These are phyloP conservation scores for Pulicaria dysenterica DNA, from an alignment of 129 eudicot species.

Conservation along the genomic window DNA sequence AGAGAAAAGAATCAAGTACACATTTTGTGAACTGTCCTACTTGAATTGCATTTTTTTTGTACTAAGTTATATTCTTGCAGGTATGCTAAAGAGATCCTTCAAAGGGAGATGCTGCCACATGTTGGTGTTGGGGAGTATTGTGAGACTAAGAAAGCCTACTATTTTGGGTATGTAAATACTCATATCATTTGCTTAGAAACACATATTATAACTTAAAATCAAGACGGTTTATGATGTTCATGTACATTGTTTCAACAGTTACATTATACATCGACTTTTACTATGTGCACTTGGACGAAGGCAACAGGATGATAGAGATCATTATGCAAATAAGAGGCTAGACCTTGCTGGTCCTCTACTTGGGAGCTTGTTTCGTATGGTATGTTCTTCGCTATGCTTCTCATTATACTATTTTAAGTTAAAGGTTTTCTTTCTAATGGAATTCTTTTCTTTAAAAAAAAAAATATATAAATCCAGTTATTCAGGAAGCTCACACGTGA, in stretches of 20 bases:
- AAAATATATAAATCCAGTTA: slow-evolving; percentile 41
- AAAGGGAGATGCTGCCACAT: slow-evolving; percentile 74
- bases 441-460: background rate
- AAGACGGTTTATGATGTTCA: background rate
- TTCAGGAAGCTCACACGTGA: slow-evolving; percentile 66
- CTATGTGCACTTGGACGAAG: slow-evolving; percentile 73
- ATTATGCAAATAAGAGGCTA: slow-evolving; percentile 65
- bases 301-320: slow-evolving; percentile 73
- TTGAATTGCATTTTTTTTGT: background rate
- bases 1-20: slow-evolving; percentile 64
- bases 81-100: slow-evolving; percentile 70
- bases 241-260: slow-evolving; percentile 27
- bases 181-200: background rate
- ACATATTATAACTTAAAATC: background rate
- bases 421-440: no score
- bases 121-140: slow-evolving; percentile 71
- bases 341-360: slow-evolving; percentile 79
- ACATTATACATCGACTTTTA: slow-evolving; percentile 67
- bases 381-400: background rate
- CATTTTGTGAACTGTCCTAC: background rate
- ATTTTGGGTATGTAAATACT: slow-evolving; percentile 52
- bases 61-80: slow-evolving; percentile 22
- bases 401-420: no score
- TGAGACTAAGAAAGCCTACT: slow-evolving; percentile 66
- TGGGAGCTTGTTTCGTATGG: background rate